Evolutionary conservation across 208 protist species (phyloP).

Genomic region (Acanthamoeba healyi): DNA sequence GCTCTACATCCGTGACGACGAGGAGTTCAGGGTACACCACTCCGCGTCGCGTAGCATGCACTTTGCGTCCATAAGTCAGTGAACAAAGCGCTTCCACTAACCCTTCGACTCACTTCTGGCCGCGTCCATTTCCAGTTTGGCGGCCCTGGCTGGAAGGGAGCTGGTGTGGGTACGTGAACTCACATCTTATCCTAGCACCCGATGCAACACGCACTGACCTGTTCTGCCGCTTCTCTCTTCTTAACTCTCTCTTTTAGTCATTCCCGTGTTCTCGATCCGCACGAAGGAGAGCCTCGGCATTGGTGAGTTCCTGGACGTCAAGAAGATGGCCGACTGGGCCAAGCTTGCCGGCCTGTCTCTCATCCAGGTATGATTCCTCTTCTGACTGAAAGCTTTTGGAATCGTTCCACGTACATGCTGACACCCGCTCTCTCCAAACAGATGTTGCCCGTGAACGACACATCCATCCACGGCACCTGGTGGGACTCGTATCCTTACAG

Average conservation of each 20-base stretch:
- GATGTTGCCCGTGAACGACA: constrained; percentile 91
- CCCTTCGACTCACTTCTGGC: not conserved
- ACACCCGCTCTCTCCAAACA: not conserved
- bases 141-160: constrained; percentile 61
- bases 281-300: constrained; percentile 86
- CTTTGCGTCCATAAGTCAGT: no score
- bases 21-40: constrained; percentile 29
- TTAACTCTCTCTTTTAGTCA: constrained; percentile 49
- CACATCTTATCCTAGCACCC: not conserved
- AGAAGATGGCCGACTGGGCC: constrained; percentile 82
- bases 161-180: constrained; percentile 75
- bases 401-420: no score
- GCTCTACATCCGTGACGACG: constrained; percentile 68
- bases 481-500: constrained; percentile 91
- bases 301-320: constrained; percentile 91
- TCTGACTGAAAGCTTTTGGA: no score
- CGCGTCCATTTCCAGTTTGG: constrained; percentile 19
- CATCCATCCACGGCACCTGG: constrained; percentile 81
- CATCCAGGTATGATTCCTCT: constrained; percentile 82
- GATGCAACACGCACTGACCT: no score
- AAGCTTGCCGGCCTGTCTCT: constrained; percentile 79
- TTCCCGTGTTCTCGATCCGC: constrained; percentile 91
- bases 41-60: not conserved
- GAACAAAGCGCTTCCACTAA: not conserved
- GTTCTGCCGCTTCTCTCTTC: not conserved